These are phyloP conservation scores for Phytophthora crassamura DNA, from an alignment of 352 stramenopile genomes.

Conservation along the genomic window DNA sequence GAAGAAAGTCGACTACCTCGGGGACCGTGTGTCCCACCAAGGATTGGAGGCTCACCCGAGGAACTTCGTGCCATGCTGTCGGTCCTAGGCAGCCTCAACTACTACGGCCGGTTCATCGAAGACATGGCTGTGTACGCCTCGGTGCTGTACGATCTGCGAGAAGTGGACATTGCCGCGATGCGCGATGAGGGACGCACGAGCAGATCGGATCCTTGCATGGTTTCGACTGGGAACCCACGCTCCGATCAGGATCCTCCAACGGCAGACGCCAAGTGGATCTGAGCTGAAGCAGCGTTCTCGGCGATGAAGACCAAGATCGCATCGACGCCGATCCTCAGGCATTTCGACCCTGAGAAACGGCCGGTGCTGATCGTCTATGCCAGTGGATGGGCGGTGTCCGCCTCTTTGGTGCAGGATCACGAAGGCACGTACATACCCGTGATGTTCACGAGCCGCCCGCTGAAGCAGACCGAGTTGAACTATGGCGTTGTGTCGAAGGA, in stretches of 20 bases:
- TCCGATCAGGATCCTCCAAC: no score
- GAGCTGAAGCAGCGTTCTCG: slow-evolving; percentile 20
- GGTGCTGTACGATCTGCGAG: slow-evolving; percentile 2
- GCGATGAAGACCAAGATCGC: slow-evolving; percentile 18
- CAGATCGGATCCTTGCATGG: no score
- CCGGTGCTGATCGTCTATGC: no score
- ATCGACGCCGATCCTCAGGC: no score
- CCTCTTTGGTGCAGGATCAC: slow-evolving; percentile 26
- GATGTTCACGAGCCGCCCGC: slow-evolving; percentile 6
- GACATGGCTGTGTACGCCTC: slow-evolving; percentile 15
- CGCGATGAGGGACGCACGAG: no score
- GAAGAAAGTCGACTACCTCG: slow-evolving; percentile 6
- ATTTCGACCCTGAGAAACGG: no score
- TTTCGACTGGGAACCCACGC: no score
- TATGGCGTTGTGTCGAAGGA: neutral
- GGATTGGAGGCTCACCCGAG: slow-evolving; percentile 19
- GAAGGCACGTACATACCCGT: neutral
- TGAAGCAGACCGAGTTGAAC: slow-evolving; percentile 19
- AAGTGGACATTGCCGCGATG: slow-evolving; percentile 14
- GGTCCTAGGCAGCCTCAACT: slow-evolving; percentile 27
- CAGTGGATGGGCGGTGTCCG: no score
- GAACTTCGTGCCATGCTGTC: slow-evolving; percentile 18
- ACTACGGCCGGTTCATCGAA: slow-evolving; percentile 25
- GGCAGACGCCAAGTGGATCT: no score
- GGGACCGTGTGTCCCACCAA: slow-evolving; percentile 3